These are phyloP conservation scores for Rhynchospora pubera DNA, from an alignment of 176 grass and related monocot species.

Conservation along the genomic window DNA sequence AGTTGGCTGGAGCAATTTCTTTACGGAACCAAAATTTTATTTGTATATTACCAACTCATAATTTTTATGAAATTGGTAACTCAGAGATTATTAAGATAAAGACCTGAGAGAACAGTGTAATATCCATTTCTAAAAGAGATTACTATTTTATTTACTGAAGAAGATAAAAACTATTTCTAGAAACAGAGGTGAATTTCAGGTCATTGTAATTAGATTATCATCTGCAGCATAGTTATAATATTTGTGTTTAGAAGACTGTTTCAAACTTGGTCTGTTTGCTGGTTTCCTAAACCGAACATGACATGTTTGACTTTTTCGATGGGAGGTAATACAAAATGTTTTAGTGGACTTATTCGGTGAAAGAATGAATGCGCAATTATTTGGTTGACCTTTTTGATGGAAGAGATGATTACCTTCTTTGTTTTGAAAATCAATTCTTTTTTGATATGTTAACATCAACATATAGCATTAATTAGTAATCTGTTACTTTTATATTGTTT, in stretches of 20 bases:
- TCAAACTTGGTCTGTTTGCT: neutral
- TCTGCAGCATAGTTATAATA: neutral
- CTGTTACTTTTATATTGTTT: neutral
- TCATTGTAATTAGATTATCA: neutral
- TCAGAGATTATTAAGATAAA: neutral
- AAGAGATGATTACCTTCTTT: neutral
- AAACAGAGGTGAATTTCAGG: neutral
- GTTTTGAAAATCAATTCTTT: neutral
- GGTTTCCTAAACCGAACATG: neutral
- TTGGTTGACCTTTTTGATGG: neutral
- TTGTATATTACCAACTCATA: neutral
- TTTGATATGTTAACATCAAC: neutral
- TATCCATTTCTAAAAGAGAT: neutral
- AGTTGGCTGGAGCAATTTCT: neutral
- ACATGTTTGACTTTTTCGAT: neutral
- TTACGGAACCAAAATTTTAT: neutral
- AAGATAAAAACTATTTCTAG: neutral
- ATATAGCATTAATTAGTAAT: neutral
- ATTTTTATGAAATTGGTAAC: neutral
- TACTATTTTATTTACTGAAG: neutral
- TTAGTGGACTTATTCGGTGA: neutral
- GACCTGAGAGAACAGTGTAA: neutral
- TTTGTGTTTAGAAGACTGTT: neutral
- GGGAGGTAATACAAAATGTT: neutral
- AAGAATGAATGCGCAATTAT: neutral